Base-by-base conservation (phyloP, 352 stramenopile genomes). In the Phytophthora tubulina region DNA sequence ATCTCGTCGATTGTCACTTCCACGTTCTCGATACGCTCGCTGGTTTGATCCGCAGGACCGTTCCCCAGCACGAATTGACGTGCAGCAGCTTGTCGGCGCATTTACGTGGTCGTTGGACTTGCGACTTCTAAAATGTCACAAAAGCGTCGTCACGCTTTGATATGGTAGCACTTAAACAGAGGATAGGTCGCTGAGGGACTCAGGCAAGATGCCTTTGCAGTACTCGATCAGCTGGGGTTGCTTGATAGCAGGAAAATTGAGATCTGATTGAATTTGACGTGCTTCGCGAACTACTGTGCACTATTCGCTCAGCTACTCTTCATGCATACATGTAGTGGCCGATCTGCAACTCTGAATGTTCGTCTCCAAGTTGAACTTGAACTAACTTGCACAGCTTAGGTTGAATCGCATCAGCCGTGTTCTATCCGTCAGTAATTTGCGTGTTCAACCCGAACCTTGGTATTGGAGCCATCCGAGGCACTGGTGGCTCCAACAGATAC, bases 61-160 rank as follows among this genome's bases (percentile, higher is more conserved):
- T 65, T 46, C 3, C 7, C 6, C 57, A 63, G 33, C 9, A 46
- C 57, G 15, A 57, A 46, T 36, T 50, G 57, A 30, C 45, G 45
- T 38, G n/a, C 45, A 6, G 21, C 57, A n/a, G 45, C 57, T 56
- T 49, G 44, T 56, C 56, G 42, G 14, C 56, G 32, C 2, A 35
- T 65, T 5, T 65, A 33, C 42, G 50, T 57, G 46, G 57, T 57
- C 57, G 45, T 65, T 65, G 57, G n/a, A 49, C n/a, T 31, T 32
- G 58, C 46, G 51, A 57, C 42, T 57, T 57, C 46, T 59, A 59
- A 36, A 51, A 65, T 63, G 41, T 63, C 56, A 14, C 44, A 63
- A 63, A 46, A 63, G 33, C 44, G 49, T 56, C n/a, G 13, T 42
- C 49, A 56, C 49, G 49, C 4, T 44, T 14, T 56, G 46, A 13